Evolutionary conservation across 345 rosid species (phyloP), one percentile per base, ranked within the genome.

Genomic region (Fremontodendron californicum): DNA sequence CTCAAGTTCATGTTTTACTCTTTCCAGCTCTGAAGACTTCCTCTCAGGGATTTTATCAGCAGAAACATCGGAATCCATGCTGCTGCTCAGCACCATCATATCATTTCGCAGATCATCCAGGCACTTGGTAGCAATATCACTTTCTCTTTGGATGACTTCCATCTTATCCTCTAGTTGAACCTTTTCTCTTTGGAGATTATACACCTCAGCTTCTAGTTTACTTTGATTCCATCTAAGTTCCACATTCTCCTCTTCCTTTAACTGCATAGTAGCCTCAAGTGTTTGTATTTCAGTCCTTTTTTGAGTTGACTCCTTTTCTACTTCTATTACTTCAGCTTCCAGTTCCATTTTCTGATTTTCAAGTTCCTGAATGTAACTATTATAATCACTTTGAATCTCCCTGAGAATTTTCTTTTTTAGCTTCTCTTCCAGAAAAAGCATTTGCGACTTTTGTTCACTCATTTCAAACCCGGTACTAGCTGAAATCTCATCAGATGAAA

Each of bases 71-170:
- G 83, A 77, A 60, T 85, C 80, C 45, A 86, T 66, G 39, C 79
- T 77, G 68, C 83, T 65, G 71, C 84, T 76, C 16, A 84, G 82
- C 71, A 64, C 78, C 78, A 19, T 27, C 46, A 84, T 60, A 61
- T 84, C 88, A 21, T 86, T 86, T 74, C 69, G 83, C 81, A 87
- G 31, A 57, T 83, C 89, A 66, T 80, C 74, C 74, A 88, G 57
- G 83, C 88, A 80, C 77, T 80, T 89, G 0, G 86, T 25, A 6
- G 88, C 83, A 15, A 78, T 78, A 55, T 79, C 83, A 55, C 81
- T 84, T 81, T 84, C 88, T 74, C 78, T 78, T 2, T 4, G 70
- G 45, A 77, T 62, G 43, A 61, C 70, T 75, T 85, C 80, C 76
- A 83, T 42, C 40, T 82, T 79, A 65, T 78, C 84, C 73, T 86